phyloP scores from a whole-genome alignment of 2,329 filamentous ascomycete species.

The Fusarium lyarnte region DNA sequence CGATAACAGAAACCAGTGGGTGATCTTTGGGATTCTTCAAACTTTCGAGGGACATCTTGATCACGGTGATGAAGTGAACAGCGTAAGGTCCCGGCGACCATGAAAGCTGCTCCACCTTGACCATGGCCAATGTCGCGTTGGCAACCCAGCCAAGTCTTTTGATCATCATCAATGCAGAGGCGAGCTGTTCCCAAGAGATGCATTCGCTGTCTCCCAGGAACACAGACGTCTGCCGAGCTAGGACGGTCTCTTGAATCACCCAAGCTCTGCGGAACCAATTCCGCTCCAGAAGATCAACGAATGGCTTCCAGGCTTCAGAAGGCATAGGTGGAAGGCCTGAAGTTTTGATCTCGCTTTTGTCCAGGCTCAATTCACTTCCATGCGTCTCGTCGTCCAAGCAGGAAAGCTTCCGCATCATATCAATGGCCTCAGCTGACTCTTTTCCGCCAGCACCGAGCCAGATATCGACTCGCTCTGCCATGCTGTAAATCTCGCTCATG shows the following conservation, averaged over 20 bases:
- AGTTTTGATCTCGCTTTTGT: not conserved
- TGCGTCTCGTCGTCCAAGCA: not conserved
- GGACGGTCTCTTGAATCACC: not conserved
- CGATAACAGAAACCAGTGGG: not conserved
- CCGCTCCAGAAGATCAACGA: not conserved
- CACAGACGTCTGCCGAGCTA: not conserved
- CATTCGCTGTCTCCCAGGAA: not conserved
- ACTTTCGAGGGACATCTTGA: not conserved
- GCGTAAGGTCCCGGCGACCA: not conserved
- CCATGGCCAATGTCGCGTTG: not conserved
- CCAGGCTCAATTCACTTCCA: not conserved
- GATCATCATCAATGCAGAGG: not conserved
- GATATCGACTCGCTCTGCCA: not conserved
- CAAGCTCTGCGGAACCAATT: not conserved
- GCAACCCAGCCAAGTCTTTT: not conserved
- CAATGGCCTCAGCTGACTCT: not conserved
- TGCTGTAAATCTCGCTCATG: not conserved
- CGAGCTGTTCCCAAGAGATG: not conserved
- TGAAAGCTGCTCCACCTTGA: accelerated
- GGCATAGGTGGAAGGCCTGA: not conserved
- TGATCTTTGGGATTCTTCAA: accelerated
- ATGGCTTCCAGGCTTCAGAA: not conserved
- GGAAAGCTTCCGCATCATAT: not conserved
- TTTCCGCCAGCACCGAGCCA: not conserved
- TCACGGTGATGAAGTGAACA: not conserved